Evolutionary conservation across 2,329 filamentous ascomycete genomes (phyloP).

Genomic region (Ascochyta koolunga): DNA sequence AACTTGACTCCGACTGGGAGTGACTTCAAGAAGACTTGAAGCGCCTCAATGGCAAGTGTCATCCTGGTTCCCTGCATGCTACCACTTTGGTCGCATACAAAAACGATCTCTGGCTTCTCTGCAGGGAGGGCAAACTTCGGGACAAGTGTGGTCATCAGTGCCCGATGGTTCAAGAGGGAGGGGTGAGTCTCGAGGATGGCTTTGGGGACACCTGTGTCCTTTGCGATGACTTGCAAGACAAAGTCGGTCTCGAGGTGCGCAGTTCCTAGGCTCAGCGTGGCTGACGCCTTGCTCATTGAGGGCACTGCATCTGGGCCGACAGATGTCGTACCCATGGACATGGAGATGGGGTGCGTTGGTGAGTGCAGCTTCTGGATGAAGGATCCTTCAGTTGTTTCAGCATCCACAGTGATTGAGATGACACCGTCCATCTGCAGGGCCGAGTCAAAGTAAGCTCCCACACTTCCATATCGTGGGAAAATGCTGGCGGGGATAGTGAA

Average conservation of each 20-base stretch:
- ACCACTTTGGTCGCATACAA: slow-evolving; percentile 74
- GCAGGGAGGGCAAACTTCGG: slow-evolving; percentile 70
- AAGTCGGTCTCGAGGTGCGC: slow-evolving; percentile 69
- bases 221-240: slow-evolving; percentile 67
- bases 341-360: slow-evolving; percentile 70
- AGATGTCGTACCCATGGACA: slow-evolving; percentile 67
- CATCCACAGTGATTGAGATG: slow-evolving; percentile 64
- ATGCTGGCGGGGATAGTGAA: slow-evolving; percentile 73
- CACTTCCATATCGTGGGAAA: slow-evolving; percentile 67
- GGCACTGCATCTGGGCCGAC: slow-evolving; percentile 54
- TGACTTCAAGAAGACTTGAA: slow-evolving; percentile 70
- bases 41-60: slow-evolving; percentile 58
- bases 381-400: slow-evolving; percentile 62
- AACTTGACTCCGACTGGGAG: slow-evolving; percentile 69
- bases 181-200: slow-evolving; percentile 72
- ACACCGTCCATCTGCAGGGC: slow-evolving; percentile 36
- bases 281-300: slow-evolving; percentile 65
- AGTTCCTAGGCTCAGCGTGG: slow-evolving; percentile 61
- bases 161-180: slow-evolving; percentile 64
- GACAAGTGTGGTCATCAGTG: slow-evolving; percentile 73
- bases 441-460: neutral
- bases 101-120: slow-evolving; percentile 68
- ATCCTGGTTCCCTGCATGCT: slow-evolving; percentile 64
- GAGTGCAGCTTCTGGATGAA: slow-evolving; percentile 68
- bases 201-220: slow-evolving; percentile 64